Evolutionary conservation across 148 eudicot genomes (phyloP), one percentile per base, ranked within the genome.

Genomic region (Hydrangea macrophylla): DNA sequence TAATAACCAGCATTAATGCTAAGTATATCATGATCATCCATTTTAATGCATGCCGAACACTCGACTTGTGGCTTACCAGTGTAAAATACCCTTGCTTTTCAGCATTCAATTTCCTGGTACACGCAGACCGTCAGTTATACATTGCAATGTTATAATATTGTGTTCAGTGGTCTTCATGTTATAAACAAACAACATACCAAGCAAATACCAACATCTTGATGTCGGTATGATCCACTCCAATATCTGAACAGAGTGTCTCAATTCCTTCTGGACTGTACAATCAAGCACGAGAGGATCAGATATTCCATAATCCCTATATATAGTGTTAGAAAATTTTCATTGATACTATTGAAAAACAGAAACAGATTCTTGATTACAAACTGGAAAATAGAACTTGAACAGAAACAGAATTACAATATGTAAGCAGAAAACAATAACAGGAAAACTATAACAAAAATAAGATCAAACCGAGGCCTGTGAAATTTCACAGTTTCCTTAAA

Each of bases 181-280:
- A 42, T n/a, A 13, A 68, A 62, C 33, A 4, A 33, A n/a, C n/a
- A 57, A 59, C 76, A 74, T 78, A 91, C 99, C 99, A 94, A 72
- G 99, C 99, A 79, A 94, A 85, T 93, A 94, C 85, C 71, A 94
- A 70, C 66, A 94, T 83, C 80, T 89, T 83, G 68, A 82, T 88
- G 71, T 94, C 92, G 1, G 93, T 87, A 60, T 86, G 88, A 75
- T 86, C 93, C 42, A 91, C 86, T 82, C 83, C 96, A 77, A 94
- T 60, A 76, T 90, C 96, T 56, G 85, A 79, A 76, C 99, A 94
- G 25, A 94, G 81, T 32, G 74, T 55, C 86, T 94, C 99, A 73
- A 94, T 84, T 30, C 99, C 96, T 75, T 90, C 97, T n/a, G 99
- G 97, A 42, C 99, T 94, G 90, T 68, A 31, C 61, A 68, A 44